A percentile compares a stretch with the other conserved stretches of the same genome.
Evolutionary conservation across 768 basidiomycete species (phyloP).

Genomic region (Boletales sp.): DNA sequence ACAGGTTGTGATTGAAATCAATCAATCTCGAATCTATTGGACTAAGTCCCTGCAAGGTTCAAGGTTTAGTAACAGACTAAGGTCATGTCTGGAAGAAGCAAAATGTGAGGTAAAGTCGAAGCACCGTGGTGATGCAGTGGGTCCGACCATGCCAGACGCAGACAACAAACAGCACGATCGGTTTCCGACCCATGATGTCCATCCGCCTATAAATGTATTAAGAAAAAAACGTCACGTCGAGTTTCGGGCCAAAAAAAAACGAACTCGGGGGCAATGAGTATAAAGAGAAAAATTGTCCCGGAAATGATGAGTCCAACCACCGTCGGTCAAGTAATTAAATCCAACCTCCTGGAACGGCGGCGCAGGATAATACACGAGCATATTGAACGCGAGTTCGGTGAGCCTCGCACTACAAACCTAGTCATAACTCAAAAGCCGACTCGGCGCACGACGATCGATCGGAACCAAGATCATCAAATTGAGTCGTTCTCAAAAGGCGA

Average conservation of each 20-base stretch:
- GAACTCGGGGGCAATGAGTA: slow-evolving; percentile 66
- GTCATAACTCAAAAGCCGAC: slow-evolving; percentile 39
- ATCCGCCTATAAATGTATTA: slow-evolving; percentile 37
- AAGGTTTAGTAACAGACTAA: too few species aligned
- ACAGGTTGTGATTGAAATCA: too few species aligned
- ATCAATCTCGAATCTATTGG: too few species aligned
- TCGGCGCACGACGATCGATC: slow-evolving; percentile 64
- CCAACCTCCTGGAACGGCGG: slow-evolving; percentile 79
- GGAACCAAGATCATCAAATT: slow-evolving; percentile 52
- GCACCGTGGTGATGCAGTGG: too few species aligned
- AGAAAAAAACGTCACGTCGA: neutral
- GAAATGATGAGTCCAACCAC: slow-evolving; percentile 78
- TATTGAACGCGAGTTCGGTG: slow-evolving; percentile 65
- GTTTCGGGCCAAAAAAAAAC: neutral
- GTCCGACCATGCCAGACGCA: slow-evolving; percentile 62
- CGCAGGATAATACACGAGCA: slow-evolving; percentile 71
- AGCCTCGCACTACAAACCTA: too few species aligned
- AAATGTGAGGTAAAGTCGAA: too few species aligned
- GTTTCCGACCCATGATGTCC: slow-evolving; percentile 65
- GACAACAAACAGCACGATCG: slow-evolving; percentile 66
- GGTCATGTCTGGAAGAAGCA: too few species aligned
- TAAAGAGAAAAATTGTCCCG: slow-evolving; percentile 76
- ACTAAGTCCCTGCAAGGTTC: too few species aligned
- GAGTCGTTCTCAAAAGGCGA: slow-evolving; percentile 52
- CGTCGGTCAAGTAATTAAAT: slow-evolving; percentile 76